phyloP scores from a whole-genome alignment of 148 eudicot species.

The Drosera capensis region DNA sequence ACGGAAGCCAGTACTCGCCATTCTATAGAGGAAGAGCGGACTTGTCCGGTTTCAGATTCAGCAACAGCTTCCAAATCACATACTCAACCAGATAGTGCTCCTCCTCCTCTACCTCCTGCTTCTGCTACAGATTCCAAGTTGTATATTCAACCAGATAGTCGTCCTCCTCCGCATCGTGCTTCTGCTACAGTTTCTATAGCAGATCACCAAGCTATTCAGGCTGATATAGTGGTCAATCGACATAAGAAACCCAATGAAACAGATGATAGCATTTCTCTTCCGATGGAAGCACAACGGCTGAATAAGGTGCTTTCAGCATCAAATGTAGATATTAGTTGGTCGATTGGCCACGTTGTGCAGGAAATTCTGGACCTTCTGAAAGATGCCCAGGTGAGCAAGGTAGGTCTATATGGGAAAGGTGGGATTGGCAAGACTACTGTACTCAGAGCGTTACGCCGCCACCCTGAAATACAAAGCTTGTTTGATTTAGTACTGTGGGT shows the following conservation, averaged over 20 bases:
- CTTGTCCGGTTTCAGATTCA: no score
- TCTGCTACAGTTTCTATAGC: background rate
- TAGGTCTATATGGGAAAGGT: slow-evolving; percentile 11
- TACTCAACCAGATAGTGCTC: no score
- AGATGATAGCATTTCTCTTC: background rate
- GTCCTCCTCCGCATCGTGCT: no score
- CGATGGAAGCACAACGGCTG: background rate
- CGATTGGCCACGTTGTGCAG: slow-evolving; percentile 3
- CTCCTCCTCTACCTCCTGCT: no score
- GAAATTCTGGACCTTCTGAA: slow-evolving; percentile 2
- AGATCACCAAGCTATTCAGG: background rate
- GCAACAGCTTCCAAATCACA: no score
- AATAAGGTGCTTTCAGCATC: slow-evolving; percentile 3
- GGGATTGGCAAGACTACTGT: slow-evolving; percentile 15
- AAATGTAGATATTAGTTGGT: slow-evolving; percentile 2
- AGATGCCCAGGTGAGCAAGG: slow-evolving; percentile 5
- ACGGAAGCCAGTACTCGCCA: no score
- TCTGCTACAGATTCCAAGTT: no score
- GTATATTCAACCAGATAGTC: no score
- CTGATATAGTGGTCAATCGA: background rate
- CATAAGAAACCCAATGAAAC: background rate
- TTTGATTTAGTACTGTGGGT: slow-evolving; percentile 8
- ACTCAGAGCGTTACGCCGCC: slow-evolving; percentile 7
- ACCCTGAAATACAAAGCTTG: slow-evolving; percentile 1
- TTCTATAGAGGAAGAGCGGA: no score